Base-by-base conservation (phyloP, 2,329 filamentous ascomycete genomes). In the Paradendryphiella salina region DNA sequence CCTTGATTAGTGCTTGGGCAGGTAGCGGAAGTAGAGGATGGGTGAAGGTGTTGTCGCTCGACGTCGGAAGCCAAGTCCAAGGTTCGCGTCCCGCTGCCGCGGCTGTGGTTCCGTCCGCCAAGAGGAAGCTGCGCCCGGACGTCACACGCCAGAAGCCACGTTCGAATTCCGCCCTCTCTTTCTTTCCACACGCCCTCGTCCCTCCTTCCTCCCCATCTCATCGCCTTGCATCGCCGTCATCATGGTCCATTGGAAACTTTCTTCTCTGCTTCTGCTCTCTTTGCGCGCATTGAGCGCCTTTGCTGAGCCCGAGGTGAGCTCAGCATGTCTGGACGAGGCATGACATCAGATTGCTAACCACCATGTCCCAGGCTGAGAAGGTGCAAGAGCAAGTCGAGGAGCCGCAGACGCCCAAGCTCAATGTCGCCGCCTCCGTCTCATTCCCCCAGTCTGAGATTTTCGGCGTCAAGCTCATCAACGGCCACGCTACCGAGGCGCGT, bases 401-500 rank as follows among this genome's bases (percentile, higher is more conserved):
- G 52, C 79, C 73, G 83, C 85, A 76, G 79, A 87, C 70, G 73
- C 86, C 78, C 60, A 80, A 76, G 54, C 72, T 84, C 53, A 78
- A 78, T 50, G 80, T 86, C 60, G 75, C 76, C 46, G 77, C 84
- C 57, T 76, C 79, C 43, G 78, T 83, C 50, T 78, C 79, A 28
- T 87, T 87, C 75, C 84, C 84, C 23, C 75, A 83, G 59, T 79
- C 82, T 51, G 90, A 95, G 79, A 86, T 96, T 75, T 94, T 96
- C 65, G 94, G 93, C 66, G 85, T 97, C 65, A 96, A 96, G 83
- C 85, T 97, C 63, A 84, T 97, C 80, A 99, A 99, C 73, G 90
- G 91, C 69, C 86, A 87, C 60, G 85, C 90, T 34, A 96, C 91
- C 58, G 85, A 89, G 74, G 88, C 91, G 29, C 77, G 95, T 46